phyloP scores from a whole-genome alignment of 1,139 yeast genomes.

The Suhomyces choctaworum region DNA sequence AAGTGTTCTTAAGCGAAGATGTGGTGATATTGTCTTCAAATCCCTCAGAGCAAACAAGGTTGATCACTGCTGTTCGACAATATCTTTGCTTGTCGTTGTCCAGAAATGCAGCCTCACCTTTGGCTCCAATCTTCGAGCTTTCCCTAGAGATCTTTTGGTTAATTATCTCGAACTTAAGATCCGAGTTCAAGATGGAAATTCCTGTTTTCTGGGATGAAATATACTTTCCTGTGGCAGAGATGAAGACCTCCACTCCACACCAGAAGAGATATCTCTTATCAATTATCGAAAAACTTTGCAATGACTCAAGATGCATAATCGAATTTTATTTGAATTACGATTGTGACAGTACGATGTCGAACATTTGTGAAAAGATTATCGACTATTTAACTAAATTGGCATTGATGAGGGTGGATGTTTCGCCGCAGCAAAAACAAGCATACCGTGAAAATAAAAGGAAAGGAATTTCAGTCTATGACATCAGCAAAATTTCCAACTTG shows the following conservation, averaged over 20 bases:
- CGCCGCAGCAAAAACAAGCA: conserved; percentile 65
- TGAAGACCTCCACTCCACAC: conserved; percentile 87
- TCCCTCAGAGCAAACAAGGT: conserved; percentile 59
- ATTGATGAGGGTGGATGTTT: conserved; percentile 67
- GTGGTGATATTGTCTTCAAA: conserved; percentile 60
- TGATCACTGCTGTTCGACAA: conserved; percentile 81
- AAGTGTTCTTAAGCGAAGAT: conserved; percentile 68
- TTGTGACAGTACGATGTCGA: conserved; percentile 83
- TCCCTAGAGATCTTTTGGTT: conserved; percentile 94
- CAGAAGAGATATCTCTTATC: conserved; percentile 86
- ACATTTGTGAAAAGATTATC: conserved; percentile 78
- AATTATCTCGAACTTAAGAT: conserved; percentile 75
- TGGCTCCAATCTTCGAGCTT: conserved; percentile 90
- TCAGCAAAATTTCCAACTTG: conserved; percentile 69
- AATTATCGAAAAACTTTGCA: conserved; percentile 75
- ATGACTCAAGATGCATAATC: conserved; percentile 86
- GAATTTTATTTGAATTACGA: conserved; percentile 95
- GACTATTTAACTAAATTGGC: conserved; percentile 78
- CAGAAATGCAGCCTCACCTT: conserved; percentile 88
- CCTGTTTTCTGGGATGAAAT: conserved; percentile 93
- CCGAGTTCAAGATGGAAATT: conserved; percentile 86
- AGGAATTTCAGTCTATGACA: conserved; percentile 73
- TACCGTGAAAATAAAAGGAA: conserved; percentile 62
- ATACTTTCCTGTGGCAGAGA: conserved; percentile 90
- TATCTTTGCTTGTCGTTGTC: conserved; percentile 81